Percentiles rank a stretch among this genome's conserved stretches.
Evolutionary conservation across 1,284 basidiomycete genomes (phyloP).

Genomic region (Moesziomyces sp.): DNA sequence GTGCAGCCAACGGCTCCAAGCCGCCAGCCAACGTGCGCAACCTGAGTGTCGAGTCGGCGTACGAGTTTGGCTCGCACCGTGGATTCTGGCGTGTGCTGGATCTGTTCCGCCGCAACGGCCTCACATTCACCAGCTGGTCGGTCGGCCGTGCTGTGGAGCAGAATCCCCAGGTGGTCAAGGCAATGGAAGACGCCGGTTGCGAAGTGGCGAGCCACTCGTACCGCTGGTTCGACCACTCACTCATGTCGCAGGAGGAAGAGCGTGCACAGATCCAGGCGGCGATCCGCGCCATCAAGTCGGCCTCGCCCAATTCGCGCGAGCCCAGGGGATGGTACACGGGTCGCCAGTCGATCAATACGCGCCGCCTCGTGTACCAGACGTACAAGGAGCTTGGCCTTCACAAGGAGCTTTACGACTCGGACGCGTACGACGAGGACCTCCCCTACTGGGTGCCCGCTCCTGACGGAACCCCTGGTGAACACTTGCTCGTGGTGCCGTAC

Average conservation of each 20-base stretch:
- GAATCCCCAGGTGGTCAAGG: slow-evolving; percentile 65
- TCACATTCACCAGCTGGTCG: slow-evolving; percentile 67
- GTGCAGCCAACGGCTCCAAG: slow-evolving; percentile 46
- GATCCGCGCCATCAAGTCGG: slow-evolving; percentile 64
- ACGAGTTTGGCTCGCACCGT: slow-evolving; percentile 68
- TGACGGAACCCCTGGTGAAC: slow-evolving; percentile 46
- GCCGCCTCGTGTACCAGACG: slow-evolving; percentile 63
- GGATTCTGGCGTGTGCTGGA: slow-evolving; percentile 69
- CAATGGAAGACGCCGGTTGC: slow-evolving; percentile 65
- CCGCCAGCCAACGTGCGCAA: slow-evolving; percentile 57
- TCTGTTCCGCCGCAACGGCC: slow-evolving; percentile 64
- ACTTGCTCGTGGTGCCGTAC: slow-evolving; percentile 68
- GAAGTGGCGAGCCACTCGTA: slow-evolving; percentile 68
- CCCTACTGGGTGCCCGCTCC: slow-evolving; percentile 68
- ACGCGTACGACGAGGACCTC: slow-evolving; percentile 69
- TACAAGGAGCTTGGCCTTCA: slow-evolving; percentile 58
- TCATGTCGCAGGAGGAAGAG: slow-evolving; percentile 64
- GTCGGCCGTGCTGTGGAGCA: slow-evolving; percentile 68
- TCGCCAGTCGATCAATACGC: slow-evolving; percentile 62
- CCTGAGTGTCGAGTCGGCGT: slow-evolving; percentile 67
- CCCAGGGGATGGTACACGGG: slow-evolving; percentile 69
- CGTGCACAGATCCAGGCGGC: slow-evolving; percentile 63
- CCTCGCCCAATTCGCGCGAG: slow-evolving; percentile 51
- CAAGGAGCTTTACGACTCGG: slow-evolving; percentile 60
- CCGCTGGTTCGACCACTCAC: slow-evolving; percentile 67